Percentiles rank a stretch among this genome's conserved stretches.
These are phyloP conservation scores for Euphrasia arctica DNA, from an alignment of 305 asterid genomes.

Conservation along the genomic window DNA sequence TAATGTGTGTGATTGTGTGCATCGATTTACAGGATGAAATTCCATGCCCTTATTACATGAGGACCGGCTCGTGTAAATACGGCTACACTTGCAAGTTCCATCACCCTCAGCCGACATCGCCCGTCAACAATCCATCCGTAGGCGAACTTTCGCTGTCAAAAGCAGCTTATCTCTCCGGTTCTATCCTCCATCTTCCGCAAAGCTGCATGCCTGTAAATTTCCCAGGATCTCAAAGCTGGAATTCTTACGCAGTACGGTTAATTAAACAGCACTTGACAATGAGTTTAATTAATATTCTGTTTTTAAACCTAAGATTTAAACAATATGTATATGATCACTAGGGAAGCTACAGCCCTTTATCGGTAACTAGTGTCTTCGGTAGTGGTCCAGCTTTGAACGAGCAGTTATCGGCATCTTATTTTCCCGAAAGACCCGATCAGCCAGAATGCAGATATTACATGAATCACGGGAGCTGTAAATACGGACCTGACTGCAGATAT, in stretches of 20 bases:
- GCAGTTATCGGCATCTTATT: constrained; percentile 23
- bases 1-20: not conserved
- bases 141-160: constrained; percentile 40
- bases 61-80: constrained; percentile 58
- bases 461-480: constrained; percentile 60
- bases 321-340: constrained; percentile 13
- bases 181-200: constrained; percentile 44
- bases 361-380: constrained; percentile 11
- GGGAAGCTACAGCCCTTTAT: constrained; percentile 46
- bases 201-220: constrained; percentile 50
- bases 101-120: constrained; percentile 62
- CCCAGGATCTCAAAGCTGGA: constrained; percentile 56
- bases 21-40: constrained; percentile 41
- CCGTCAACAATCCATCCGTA: constrained; percentile 21
- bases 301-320: not conserved
- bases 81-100: constrained; percentile 68
- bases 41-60: constrained; percentile 61
- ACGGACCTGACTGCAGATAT: constrained; percentile 63
- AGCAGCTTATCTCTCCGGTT: not conserved
- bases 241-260: constrained; percentile 43
- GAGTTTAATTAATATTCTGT: not conserved
- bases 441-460: constrained; percentile 65
- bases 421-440: constrained; percentile 67
- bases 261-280: not conserved
- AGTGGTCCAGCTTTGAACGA: too few relatives aligned